Evolutionary conservation across 2,329 filamentous ascomycete species (phyloP), one percentile per base, ranked within the genome.

Genomic region (Cercospora sojina): DNA sequence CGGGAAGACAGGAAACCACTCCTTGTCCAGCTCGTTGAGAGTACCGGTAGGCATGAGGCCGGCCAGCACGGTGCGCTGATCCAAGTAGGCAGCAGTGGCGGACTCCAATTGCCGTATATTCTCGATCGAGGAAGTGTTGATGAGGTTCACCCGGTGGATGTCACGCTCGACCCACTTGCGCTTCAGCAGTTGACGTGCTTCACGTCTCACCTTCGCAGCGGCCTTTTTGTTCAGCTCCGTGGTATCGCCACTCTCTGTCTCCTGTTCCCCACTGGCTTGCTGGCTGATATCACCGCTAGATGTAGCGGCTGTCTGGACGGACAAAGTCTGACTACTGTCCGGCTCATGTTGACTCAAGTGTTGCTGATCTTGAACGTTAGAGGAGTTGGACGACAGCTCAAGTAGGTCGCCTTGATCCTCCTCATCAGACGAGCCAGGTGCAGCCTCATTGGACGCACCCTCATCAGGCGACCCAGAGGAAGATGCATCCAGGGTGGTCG

Each of bases 161-260:
- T 74, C 72, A 13, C 73, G 67, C 38, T 68, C 66, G 27, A 62
- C 51, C 71, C 70, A 74, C 29, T 70, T 71, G 5, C 57, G 57
- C 29, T 62, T 67, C 16, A 74, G 62, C 18, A 64, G 67, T 18
- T 62, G 65, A 20, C 72, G 66, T 12, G 71, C 67, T 16, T 59
- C 64, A 55, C 63, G 66, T 41, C 53, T 41, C 56, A 66, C 59
- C 35, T 65, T 67, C n/a, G 41, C 18, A 2, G 47, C 47, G 25
- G 32, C 41, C 53, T 65, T 66, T 43, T 20, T 64, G 43, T 16
- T 64, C 35, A 56, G 25, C 25, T 41, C 20, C 31, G 43, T 49
- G 41, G 35, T 20, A 16, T 61, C 31, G 27, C 53, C 43, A 23
- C 35, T n/a, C 27, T 12, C 27, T 2, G 27, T 25, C 35, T 51